Evolutionary conservation across 2,329 filamentous ascomycete species (phyloP), one percentile per base, ranked within the genome.

Genomic region (Xylogone sp.): DNA sequence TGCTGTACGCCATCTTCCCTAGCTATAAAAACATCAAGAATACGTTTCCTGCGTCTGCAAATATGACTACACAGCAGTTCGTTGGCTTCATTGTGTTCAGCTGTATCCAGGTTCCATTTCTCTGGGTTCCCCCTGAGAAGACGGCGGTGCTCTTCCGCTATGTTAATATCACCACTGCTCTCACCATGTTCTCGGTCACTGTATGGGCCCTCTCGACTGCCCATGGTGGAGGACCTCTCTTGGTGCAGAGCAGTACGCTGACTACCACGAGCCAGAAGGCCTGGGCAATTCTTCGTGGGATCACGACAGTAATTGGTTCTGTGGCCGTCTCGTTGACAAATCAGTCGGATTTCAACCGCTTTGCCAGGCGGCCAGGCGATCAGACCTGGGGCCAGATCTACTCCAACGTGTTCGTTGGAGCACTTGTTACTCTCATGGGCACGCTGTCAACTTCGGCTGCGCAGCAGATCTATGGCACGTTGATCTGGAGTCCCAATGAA

Each of bases 401-500:
- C 53, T 63, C 62, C 21, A 63, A 71, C 48, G 56, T 71, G n/a
- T 59, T 71, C 19, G 67, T 71, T 42, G 70, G 69, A 4, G 65
- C 68, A 22, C 54, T 75, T 31, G 63, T 70, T 27, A 66, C 71
- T 1, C 60, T 71, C 7, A 64, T 73, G 47, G 71, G 71, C 8
- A 65, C 68, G 43, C 62, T 82, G 21, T 75, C 77, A 12, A 77
- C 80, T 0, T 79, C 77, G 0, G 78, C 79, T 12, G 73, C 73
- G 21, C 70, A 74, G 43, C 70, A 74, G 9, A 73, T 78, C 47
- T 79, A 77, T 52, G 80, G 78, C 49, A 61, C 72, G 49, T 50
- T 51, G 34, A 62, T 74, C 48, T 77, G 75, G 75, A 74, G 76
- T 56, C 73, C 75, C 1, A 65, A 75, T 8, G 67, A 73, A 34